phyloP scores from a whole-genome alignment of 768 basidiomycete genomes.

The Boletus bicolor region DNA sequence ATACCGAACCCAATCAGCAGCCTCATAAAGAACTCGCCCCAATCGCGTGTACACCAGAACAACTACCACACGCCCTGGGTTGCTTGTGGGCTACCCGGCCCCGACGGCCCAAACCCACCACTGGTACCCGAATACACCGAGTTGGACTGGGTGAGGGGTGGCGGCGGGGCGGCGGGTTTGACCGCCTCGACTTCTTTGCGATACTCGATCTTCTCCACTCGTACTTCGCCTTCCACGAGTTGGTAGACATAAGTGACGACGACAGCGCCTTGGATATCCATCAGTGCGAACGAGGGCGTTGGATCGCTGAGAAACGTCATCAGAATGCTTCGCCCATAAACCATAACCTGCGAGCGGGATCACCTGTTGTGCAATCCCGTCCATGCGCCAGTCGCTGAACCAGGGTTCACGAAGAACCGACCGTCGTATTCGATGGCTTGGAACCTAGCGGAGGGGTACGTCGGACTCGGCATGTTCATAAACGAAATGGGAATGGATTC shows the following conservation, averaged over 20 bases:
- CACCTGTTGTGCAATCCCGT: slow-evolving; percentile 44
- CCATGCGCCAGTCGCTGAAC: slow-evolving; percentile 95
- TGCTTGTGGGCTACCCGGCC: slow-evolving; percentile 27
- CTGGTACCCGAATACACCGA: slow-evolving; percentile 29
- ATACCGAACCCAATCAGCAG: background rate
- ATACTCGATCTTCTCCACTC: slow-evolving; percentile 90
- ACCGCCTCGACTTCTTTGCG: slow-evolving; percentile 54
- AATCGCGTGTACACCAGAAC: background rate
- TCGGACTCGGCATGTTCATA: background rate
- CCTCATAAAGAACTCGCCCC: background rate
- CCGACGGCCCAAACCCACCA: slow-evolving; percentile 18
- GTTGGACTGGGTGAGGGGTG: slow-evolving; percentile 31
- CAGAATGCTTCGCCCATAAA: background rate
- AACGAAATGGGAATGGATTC: background rate
- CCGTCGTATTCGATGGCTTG: slow-evolving; percentile 90
- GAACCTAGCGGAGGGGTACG: slow-evolving; percentile 51
- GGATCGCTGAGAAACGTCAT: slow-evolving; percentile 54
- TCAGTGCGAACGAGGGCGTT: slow-evolving; percentile 91
- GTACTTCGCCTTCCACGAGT: slow-evolving; percentile 87
- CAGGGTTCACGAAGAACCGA: slow-evolving; percentile 94
- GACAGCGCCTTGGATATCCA: slow-evolving; percentile 97
- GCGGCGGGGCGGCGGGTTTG: slow-evolving; percentile 25
- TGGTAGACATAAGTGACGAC: slow-evolving; percentile 98
- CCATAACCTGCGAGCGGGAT: background rate
- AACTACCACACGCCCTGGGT: slow-evolving; percentile 29